Evolutionary conservation across 108 stramenopile genomes (phyloP).

Genomic region (Nitzschia sp.): DNA sequence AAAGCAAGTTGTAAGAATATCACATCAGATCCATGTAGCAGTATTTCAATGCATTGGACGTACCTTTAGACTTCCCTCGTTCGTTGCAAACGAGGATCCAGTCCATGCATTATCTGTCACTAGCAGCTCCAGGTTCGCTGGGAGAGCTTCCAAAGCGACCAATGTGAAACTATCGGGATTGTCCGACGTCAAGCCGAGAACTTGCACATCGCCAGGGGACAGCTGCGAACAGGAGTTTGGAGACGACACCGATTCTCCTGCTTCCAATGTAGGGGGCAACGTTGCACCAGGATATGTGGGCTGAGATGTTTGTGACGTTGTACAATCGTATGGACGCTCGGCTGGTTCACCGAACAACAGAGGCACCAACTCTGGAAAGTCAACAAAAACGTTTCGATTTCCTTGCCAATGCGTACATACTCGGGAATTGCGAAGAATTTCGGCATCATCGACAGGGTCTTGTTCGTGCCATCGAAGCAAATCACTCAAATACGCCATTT

Average conservation of each 20-base stretch:
- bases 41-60: no score
- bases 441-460: constrained; percentile 63
- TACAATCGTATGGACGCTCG: not conserved
- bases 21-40: no score
- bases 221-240: constrained; percentile 1
- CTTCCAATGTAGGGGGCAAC: not conserved
- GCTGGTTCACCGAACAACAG: constrained; percentile 23
- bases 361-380: constrained; percentile 61
- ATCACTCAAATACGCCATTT: constrained; percentile 54
- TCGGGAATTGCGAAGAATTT: constrained; percentile 55
- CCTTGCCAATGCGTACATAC: constrained; percentile 74
- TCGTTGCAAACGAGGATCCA: constrained; percentile 27
- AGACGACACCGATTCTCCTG: not conserved
- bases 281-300: not conserved
- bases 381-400: constrained; percentile 84
- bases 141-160: constrained; percentile 40
- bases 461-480: constrained; percentile 67
- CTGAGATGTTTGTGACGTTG: not conserved
- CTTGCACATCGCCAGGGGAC: constrained; percentile 37
- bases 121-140: constrained; percentile 26
- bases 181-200: constrained; percentile 33
- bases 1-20: not conserved
- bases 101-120: constrained; percentile 55
- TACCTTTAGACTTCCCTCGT: constrained; percentile 45
- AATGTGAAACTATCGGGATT: constrained; percentile 46